Evolutionary conservation across 345 rosid genomes (phyloP).

Genomic region (Rhizophora apiculata): DNA sequence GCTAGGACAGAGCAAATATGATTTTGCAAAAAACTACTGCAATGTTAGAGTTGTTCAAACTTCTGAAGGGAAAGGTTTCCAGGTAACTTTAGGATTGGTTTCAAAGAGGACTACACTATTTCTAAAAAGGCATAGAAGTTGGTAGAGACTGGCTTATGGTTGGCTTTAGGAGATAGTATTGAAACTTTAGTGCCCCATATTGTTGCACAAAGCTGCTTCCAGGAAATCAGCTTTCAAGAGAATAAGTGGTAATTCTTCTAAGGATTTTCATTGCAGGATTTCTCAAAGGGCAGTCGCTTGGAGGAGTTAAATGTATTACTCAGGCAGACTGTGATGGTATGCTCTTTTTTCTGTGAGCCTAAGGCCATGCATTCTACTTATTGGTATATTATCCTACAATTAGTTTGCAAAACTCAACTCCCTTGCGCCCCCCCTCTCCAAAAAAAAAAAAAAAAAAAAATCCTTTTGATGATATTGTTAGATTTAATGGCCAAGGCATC

Average conservation of each 20-base stretch:
- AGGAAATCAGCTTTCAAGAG: slow-evolving; percentile 6
- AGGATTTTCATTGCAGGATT: slow-evolving; percentile 54
- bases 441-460: no score
- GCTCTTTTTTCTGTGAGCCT: slow-evolving; percentile 24
- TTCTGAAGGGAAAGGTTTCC: slow-evolving; percentile 57
- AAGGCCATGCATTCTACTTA: not conserved
- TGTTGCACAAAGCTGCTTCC: not conserved
- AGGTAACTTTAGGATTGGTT: slow-evolving; percentile 47
- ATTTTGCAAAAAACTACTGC: slow-evolving; percentile 86
- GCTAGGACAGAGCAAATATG: slow-evolving; percentile 82
- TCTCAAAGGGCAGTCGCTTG: slow-evolving; percentile 85
- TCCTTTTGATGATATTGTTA: no score
- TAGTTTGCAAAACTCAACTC: not conserved
- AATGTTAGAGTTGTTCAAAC: slow-evolving; percentile 49
- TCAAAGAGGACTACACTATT: slow-evolving; percentile 11
- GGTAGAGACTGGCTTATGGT: slow-evolving; percentile 5
- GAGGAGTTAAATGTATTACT: slow-evolving; percentile 84
- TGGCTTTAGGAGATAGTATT: slow-evolving; percentile 13
- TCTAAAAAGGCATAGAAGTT: slow-evolving; percentile 1
- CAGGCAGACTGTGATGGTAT: slow-evolving; percentile 86
- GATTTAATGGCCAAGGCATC: not conserved
- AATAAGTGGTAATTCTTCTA: slow-evolving; percentile 12
- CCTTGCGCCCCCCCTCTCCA: not conserved
- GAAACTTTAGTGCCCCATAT: not conserved
- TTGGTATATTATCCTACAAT: not conserved